Percentiles rank a stretch among this genome's conserved stretches.
phyloP scores from a whole-genome alignment of 2,329 filamentous ascomycete genomes.

The Alternaria brassicae region DNA sequence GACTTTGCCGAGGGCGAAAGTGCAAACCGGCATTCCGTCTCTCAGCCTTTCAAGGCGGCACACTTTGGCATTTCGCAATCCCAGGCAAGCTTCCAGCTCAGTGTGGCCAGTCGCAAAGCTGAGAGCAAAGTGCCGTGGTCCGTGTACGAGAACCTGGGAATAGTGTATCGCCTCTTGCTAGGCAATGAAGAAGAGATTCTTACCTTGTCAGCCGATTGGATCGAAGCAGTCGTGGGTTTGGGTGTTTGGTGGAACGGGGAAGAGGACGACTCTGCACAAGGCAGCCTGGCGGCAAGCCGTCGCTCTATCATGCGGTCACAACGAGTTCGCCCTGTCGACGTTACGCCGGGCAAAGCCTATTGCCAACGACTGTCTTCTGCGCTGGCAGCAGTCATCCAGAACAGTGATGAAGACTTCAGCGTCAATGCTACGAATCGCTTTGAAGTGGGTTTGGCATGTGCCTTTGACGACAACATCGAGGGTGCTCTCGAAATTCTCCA shows the following conservation, averaged over 20 bases:
- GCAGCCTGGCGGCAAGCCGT: conserved; percentile 55
- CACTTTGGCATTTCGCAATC: conserved; percentile 52
- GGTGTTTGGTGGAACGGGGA: conserved; percentile 93
- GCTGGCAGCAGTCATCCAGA: conserved; percentile 70
- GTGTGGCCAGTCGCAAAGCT: conserved; percentile 72
- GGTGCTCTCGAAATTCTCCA: conserved; percentile 76
- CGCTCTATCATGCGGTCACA: conserved; percentile 51
- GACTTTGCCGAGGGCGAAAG: conserved; percentile 80
- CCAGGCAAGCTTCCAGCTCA: conserved; percentile 66
- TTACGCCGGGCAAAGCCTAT: conserved; percentile 70
- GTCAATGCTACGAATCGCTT: conserved; percentile 78
- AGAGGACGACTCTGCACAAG: conserved; percentile 56
- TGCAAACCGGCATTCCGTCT: conserved; percentile 53
- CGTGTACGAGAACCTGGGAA: conserved; percentile 83
- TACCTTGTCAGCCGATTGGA: conserved; percentile 84
- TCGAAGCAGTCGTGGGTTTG: conserved; percentile 83
- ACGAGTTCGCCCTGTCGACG: conserved; percentile 57
- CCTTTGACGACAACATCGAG: conserved; percentile 83
- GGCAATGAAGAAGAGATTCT: conserved; percentile 79
- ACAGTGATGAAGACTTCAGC: conserved; percentile 71
- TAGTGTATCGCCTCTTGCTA: conserved; percentile 80
- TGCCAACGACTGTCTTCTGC: conserved; percentile 74
- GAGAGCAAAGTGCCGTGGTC: conserved; percentile 89
- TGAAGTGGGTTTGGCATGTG: conserved; percentile 81
- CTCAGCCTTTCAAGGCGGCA: conserved; percentile 54